These are phyloP conservation scores for Artemisia annua DNA, from an alignment of 129 eudicot species.

Conservation along the genomic window DNA sequence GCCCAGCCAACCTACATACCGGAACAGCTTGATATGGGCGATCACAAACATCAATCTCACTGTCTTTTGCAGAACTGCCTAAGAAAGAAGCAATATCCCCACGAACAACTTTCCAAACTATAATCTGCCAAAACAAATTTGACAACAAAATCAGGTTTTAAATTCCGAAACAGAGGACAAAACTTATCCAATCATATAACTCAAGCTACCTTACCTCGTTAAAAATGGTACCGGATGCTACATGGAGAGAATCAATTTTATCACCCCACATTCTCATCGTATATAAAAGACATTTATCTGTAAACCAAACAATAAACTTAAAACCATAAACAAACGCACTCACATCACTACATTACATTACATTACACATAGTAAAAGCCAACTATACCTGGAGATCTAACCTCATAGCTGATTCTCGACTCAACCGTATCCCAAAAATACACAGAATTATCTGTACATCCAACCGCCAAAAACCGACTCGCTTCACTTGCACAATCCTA, in stretches of 20 bases:
- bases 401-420: conserved; percentile 39
- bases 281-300: conserved; percentile 87
- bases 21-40: conserved; percentile 50
- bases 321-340: background rate
- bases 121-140: conserved; percentile 52
- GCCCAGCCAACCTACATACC: conserved; percentile 75
- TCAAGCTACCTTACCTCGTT: conserved; percentile 58
- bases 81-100: background rate
- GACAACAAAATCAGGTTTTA: conserved; percentile 6
- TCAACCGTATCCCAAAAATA: conserved; percentile 65
- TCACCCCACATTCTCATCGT: conserved; percentile 90
- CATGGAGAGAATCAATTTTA: conserved; percentile 57
- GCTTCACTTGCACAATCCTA: conserved; percentile 47
- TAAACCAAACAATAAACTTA: background rate
- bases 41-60: conserved; percentile 17
- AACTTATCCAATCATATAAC: background rate
- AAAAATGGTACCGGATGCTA: conserved; percentile 93
- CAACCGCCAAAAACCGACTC: conserved; percentile 60
- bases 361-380: no score
- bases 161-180: conserved; percentile 3
- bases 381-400: conserved; percentile 63
- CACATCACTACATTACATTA: background rate
- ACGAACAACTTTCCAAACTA: conserved; percentile 78
- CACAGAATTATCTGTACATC: conserved; percentile 81
- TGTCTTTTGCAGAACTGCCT: conserved; percentile 21